phyloP scores from a whole-genome alignment of 2,329 filamentous ascomycete genomes.

The Pezicula neosporulosa region DNA sequence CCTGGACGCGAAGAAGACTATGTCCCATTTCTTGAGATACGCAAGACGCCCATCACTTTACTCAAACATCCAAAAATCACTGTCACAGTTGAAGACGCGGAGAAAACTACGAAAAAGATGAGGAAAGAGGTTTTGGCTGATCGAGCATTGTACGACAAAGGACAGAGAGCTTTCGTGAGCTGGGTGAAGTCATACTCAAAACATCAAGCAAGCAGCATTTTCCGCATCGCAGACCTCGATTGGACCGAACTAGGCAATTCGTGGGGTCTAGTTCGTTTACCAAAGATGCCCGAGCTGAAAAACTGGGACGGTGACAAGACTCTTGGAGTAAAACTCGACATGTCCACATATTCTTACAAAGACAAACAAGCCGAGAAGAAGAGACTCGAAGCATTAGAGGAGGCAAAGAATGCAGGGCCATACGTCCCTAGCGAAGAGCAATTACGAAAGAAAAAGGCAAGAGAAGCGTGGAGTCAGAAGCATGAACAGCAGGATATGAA shows the following conservation, averaged over 20 bases:
- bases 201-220: slow-evolving; percentile 88
- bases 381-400: slow-evolving; percentile 52
- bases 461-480: slow-evolving; percentile 72
- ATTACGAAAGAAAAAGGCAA: slow-evolving; percentile 54
- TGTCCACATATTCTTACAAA: slow-evolving; percentile 66
- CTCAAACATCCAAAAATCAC: slow-evolving; percentile 54
- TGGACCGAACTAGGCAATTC: slow-evolving; percentile 78
- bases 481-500: slow-evolving; percentile 62
- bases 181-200: slow-evolving; percentile 91
- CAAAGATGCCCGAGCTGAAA: slow-evolving; percentile 89
- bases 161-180: slow-evolving; percentile 86
- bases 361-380: slow-evolving; percentile 69
- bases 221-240: slow-evolving; percentile 75
- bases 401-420: slow-evolving; percentile 39
- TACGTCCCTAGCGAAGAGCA: slow-evolving; percentile 36
- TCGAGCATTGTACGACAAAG: slow-evolving; percentile 70
- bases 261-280: slow-evolving; percentile 84
- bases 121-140: slow-evolving; percentile 52
- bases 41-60: slow-evolving; percentile 76
- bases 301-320: slow-evolving; percentile 66
- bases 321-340: slow-evolving; percentile 61
- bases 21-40: slow-evolving; percentile 78
- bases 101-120: slow-evolving; percentile 54
- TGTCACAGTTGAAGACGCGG: slow-evolving; percentile 60
- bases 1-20: slow-evolving; percentile 89